Conservation (phyloP, 1,284 basidiomycete species). For the Sparassis latifolia region DNA sequence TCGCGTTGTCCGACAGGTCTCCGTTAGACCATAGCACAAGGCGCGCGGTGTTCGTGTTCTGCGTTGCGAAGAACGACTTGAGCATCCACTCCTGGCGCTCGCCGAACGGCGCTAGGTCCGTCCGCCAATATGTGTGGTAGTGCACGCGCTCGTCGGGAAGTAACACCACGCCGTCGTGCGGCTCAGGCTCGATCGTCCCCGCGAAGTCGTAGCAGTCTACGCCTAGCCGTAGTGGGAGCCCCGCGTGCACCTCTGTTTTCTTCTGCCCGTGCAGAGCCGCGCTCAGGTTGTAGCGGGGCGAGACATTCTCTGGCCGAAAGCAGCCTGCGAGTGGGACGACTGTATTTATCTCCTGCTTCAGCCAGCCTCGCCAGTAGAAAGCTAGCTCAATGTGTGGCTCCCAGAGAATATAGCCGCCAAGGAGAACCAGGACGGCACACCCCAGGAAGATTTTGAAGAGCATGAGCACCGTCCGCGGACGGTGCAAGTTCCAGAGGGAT, state of each 20-base stretch:
- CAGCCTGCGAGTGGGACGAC: conserved; percentile 64
- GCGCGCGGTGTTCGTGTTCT: conserved; percentile 56
- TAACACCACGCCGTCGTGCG: conserved; percentile 4
- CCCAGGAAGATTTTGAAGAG: conserved; percentile 24
- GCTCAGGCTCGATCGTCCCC: conserved; percentile 7
- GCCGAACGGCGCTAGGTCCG: conserved; percentile 73
- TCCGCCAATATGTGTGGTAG: conserved; percentile 89
- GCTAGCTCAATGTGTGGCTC: conserved; percentile 80
- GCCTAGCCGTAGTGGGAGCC: conserved; percentile 67
- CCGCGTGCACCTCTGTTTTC: conserved; percentile 68
- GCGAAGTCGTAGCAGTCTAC: conserved; percentile 52
- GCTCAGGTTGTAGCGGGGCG: conserved; percentile 64
- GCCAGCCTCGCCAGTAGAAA: conserved; percentile 72
- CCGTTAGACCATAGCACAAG: conserved; percentile 89
- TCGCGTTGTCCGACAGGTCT: conserved; percentile 52
- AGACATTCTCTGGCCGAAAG: conserved; percentile 56
- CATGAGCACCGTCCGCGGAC: conserved; percentile 16
- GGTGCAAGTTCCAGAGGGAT: conserved; percentile 20
- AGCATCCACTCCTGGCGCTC: conserved; percentile 85
- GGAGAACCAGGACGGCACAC: conserved; percentile 31
- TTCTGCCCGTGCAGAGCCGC: conserved; percentile 54
- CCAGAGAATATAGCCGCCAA: conserved; percentile 49
- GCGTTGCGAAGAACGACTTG: conserved; percentile 87
- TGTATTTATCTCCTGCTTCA: conserved; percentile 60
- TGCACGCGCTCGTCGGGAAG: conserved; percentile 43